These are phyloP conservation scores for Ogataea pilisensis DNA, from an alignment of 805 yeast species.

Conservation along the genomic window DNA sequence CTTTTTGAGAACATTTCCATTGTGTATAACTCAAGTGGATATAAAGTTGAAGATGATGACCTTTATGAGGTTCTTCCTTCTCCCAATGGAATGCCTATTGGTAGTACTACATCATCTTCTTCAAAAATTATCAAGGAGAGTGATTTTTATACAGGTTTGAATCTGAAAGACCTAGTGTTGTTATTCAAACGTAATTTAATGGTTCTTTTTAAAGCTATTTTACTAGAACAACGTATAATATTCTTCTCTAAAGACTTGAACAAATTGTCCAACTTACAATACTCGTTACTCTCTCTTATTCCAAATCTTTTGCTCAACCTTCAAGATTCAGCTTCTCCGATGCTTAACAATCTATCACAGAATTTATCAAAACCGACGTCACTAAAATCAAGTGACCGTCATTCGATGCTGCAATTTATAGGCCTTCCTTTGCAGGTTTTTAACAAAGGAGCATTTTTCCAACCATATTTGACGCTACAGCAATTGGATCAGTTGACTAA, in stretches of 20 bases:
- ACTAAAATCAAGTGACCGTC: slow-evolving; percentile 72
- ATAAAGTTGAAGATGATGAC: slow-evolving; percentile 28
- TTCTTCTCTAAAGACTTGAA: slow-evolving; percentile 81
- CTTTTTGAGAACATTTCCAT: slow-evolving; percentile 62
- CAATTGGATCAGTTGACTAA: slow-evolving; percentile 72
- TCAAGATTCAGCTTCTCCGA: slow-evolving; percentile 77
- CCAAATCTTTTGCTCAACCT: slow-evolving; percentile 75
- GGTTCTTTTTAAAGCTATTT: slow-evolving; percentile 67
- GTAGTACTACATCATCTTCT: slow-evolving; percentile 6
- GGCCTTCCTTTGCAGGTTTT: slow-evolving; percentile 88
- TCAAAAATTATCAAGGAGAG: slow-evolving; percentile 41
- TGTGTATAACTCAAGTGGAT: slow-evolving; percentile 33
- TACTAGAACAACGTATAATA: slow-evolving; percentile 70
- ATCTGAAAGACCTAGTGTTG: slow-evolving; percentile 59
- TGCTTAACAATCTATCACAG: slow-evolving; percentile 47
- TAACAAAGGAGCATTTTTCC: slow-evolving; percentile 81
- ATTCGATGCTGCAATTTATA: slow-evolving; percentile 69
- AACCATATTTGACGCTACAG: slow-evolving; percentile 92
- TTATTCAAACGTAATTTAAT: slow-evolving; percentile 57
- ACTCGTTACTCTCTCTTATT: slow-evolving; percentile 74
- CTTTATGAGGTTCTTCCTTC: slow-evolving; percentile 19
- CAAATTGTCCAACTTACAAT: slow-evolving; percentile 74
- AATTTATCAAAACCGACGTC: slow-evolving; percentile 57
- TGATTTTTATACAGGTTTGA: slow-evolving; percentile 70
- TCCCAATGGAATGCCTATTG: no score